Base-by-base conservation (phyloP, 225 moss, liverwort and hornwort genomes). In the Polytrichum commune region DNA sequence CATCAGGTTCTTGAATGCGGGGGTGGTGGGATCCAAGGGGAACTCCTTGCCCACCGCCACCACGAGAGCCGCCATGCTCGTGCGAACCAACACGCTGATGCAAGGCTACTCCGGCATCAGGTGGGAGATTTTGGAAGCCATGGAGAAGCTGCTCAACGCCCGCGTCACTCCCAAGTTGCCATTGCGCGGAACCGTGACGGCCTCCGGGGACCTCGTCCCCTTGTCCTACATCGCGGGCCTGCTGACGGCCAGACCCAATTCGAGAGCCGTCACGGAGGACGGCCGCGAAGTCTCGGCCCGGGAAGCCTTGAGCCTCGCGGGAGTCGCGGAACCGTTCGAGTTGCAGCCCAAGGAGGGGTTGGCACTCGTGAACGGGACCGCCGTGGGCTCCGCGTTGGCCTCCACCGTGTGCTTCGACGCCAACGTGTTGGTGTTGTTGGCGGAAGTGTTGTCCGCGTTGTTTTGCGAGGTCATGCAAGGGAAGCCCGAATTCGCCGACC, bases 91-190 rank as follows among this genome's bases (percentile, higher is more conserved):
- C 84, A 84, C 84, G 0, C 3, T 84, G 53, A 71, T 84, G 80
- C 84, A 84, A 1, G 84, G 84, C 1, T 84, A 84, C 80, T 84
- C 77, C 1, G 84, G 84, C 30, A 84, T 84, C 72, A 72, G 84
- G 0, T 84, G 84, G 84, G 80, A 77, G 65, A 84, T 84, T 69
- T 23, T 84, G 22, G 72, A 66, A 5, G 80, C 80, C 54, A 84
- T 84, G 80, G 76, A 81, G 78, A 85, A 81, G 32, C 74, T 85
- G 18, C 29, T 89, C 1, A 89, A 89, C 5, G 78, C 85, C 7
- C 73, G 70, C 2, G 78, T 88, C 58, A 88, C 88, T 0, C 88
- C 88, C 1, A 80, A 73, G 67, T 53, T 88, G 18, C 88, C 88
- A 0, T 19, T 88, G 33, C 55, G 85, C 0, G 88, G 88, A 0